These are phyloP conservation scores for Curvularia verruculosa DNA, from an alignment of 2,329 filamentous ascomycete genomes.

Conservation along the genomic window DNA sequence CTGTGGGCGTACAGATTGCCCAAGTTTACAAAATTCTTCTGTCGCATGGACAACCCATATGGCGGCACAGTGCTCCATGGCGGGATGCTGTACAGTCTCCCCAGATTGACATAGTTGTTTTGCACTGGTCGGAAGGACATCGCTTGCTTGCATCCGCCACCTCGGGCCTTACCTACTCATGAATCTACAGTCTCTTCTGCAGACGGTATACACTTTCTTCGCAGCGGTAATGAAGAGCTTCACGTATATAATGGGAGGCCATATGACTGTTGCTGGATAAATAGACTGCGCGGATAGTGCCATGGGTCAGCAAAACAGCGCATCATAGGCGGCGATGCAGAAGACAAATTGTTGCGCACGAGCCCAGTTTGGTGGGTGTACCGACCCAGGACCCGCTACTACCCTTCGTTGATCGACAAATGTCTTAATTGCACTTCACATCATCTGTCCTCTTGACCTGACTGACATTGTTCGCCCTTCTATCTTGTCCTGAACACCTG, in stretches of 20 bases:
- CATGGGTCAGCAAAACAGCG: slow-evolving; percentile 14
- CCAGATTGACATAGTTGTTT: slow-evolving; percentile 20
- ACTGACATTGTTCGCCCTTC: not conserved
- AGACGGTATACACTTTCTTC: not conserved
- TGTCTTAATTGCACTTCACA: slow-evolving; percentile 31
- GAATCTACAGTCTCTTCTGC: not conserved
- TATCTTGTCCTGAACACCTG: not conserved
- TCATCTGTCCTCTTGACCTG: slow-evolving; percentile 10
- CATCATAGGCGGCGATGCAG: slow-evolving; percentile 23
- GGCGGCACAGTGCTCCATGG: slow-evolving; percentile 3
- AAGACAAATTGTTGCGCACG: slow-evolving; percentile 21
- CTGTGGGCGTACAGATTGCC: slow-evolving; percentile 15
- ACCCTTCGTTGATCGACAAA: slow-evolving; percentile 24
- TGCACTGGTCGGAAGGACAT: slow-evolving; percentile 14
- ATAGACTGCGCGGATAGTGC: slow-evolving; percentile 6
- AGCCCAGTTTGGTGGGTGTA: slow-evolving; percentile 15
- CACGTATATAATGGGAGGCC: slow-evolving; percentile 4
- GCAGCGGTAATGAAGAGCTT: not conserved
- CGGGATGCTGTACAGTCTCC: slow-evolving; percentile 18
- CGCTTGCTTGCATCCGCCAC: slow-evolving; percentile 1
- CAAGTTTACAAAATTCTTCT: slow-evolving; percentile 22
- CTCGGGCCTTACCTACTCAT: not conserved
- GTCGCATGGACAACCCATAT: not conserved
- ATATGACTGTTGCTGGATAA: slow-evolving; percentile 7
- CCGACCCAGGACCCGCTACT: slow-evolving; percentile 11